Percentiles rank a stretch among this genome's conserved stretches.
Evolutionary conservation across 371 early-diverging fungal genomes (phyloP).

Genomic region (Haplosporangium sp.): DNA sequence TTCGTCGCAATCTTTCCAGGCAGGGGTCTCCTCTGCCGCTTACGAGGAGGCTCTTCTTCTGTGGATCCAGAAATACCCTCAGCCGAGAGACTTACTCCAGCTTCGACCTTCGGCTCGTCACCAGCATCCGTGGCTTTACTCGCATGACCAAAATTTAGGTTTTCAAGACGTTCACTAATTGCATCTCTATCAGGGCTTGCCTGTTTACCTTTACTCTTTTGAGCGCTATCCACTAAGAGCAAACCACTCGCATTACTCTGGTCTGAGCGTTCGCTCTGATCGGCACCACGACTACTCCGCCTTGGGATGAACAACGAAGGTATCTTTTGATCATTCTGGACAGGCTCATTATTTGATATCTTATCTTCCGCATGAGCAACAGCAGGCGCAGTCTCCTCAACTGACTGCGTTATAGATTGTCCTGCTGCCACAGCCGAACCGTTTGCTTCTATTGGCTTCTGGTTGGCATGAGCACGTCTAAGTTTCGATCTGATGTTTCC

Average conservation of each 20-base stretch:
- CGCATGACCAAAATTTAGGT: not conserved
- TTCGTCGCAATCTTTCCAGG: not conserved
- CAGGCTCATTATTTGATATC: not conserved
- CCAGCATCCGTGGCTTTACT: not conserved
- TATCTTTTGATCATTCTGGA: not conserved
- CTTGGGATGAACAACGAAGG: not conserved
- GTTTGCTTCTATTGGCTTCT: not conserved
- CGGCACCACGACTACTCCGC: not conserved
- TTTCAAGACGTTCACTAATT: not conserved
- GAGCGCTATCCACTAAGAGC: not conserved
- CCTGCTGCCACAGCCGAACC: not conserved
- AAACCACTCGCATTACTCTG: not conserved
- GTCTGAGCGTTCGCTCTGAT: not conserved
- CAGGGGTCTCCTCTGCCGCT: slow-evolving; percentile 16
- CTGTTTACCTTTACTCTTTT: slow-evolving; percentile 15
- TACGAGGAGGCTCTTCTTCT: slow-evolving; percentile 32
- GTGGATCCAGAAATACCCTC: not conserved
- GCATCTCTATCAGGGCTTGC: slow-evolving; percentile 7
- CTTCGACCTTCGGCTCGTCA: slow-evolving; percentile 2
- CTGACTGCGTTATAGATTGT: not conserved
- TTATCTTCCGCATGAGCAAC: too few species aligned
- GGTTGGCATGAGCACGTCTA: not conserved
- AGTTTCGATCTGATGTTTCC: not conserved
- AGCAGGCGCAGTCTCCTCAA: not conserved
- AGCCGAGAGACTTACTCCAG: not conserved